Evolutionary conservation across 2,329 filamentous ascomycete species (phyloP).

Genomic region (Dactylellina cionopaga): DNA sequence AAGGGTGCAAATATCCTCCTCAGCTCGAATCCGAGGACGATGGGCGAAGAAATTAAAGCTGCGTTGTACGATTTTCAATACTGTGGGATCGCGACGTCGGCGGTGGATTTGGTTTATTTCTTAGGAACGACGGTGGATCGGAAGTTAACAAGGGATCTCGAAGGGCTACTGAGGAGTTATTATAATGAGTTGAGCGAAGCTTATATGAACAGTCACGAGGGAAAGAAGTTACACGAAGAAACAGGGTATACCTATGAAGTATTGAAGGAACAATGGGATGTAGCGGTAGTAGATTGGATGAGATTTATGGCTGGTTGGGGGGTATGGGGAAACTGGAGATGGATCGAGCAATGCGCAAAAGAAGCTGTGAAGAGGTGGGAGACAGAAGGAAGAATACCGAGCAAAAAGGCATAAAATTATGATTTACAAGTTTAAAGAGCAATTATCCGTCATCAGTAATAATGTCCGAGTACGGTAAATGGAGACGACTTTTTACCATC

Average conservation of each 20-base stretch:
- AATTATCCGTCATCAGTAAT: background rate
- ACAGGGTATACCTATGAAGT: constrained; percentile 67
- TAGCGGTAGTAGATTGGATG: constrained; percentile 74
- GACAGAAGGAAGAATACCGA: constrained; percentile 1
- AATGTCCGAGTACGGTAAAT: too few species aligned
- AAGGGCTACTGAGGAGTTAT: constrained; percentile 66
- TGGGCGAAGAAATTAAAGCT: constrained; percentile 56
- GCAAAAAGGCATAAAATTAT: background rate
- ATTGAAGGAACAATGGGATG: constrained; percentile 72
- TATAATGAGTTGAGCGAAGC: constrained; percentile 51
- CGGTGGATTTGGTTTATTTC: constrained; percentile 68
- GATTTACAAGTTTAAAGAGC: background rate
- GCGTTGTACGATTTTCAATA: constrained; percentile 78
- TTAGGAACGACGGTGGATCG: constrained; percentile 62
- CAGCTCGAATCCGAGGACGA: constrained; percentile 58
- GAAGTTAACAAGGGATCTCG: constrained; percentile 64
- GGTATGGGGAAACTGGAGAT: constrained; percentile 54
- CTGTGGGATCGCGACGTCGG: constrained; percentile 71
- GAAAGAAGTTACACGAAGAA: constrained; percentile 54
- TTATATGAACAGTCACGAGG: constrained; percentile 15
- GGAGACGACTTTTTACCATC: too few species aligned
- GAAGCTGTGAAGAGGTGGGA: constrained; percentile 40
- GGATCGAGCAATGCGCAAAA: constrained; percentile 43
- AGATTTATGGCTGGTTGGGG: constrained; percentile 56
- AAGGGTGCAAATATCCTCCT: constrained; percentile 75